Evolutionary conservation across 2,329 filamentous ascomycete genomes (phyloP), one percentile per base, ranked within the genome.

Genomic region (Colletotrichum sp.): DNA sequence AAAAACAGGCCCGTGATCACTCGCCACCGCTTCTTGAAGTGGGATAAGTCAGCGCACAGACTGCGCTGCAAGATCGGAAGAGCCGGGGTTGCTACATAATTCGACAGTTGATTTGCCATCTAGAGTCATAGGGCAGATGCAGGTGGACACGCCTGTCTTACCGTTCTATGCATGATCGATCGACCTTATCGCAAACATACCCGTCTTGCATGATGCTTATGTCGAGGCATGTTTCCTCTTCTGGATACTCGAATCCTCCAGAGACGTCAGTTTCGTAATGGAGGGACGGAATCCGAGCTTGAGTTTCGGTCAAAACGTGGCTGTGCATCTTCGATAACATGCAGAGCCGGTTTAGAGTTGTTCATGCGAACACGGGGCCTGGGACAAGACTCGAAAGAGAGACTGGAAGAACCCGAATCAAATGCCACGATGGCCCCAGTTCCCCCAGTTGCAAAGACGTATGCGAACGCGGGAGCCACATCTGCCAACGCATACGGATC

Each of bases 231-330:
- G 10, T 34, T 48, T 48, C 55, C 43, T 24, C 59, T 52, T 26
- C 64, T 14, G 21, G 43, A 26, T 59, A n/a, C 16, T 26, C 36
- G 39, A 52, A 39, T 48, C 7, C 26, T 30, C 24, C 5, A 32
- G 24, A 10, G 30, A 43, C 30, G 18, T 55, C 24, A 26, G 32
- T 59, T 57, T 28, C n/a, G 30, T 61, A 32, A 24, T 66, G 34
- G 43, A 59, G 12, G 28, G 48, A 57, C 28, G 13, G 24, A 7
- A 52, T 63, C 72, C 30, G 55, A 67, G 61, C 61, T 75, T 71
- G 60, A 34, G 59, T 71, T 75, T 65, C n/a, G 26, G 61, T n/a
- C 36, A 72, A 63, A 72, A 67, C 52, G 39, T 72, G 72, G 72
- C 72, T 75, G 68, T 68, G 68, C 69, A 52, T 32, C 36, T 16